Evolutionary conservation across 2,329 filamentous ascomycete genomes (phyloP).

Genomic region (Hyphodiscus sp.): DNA sequence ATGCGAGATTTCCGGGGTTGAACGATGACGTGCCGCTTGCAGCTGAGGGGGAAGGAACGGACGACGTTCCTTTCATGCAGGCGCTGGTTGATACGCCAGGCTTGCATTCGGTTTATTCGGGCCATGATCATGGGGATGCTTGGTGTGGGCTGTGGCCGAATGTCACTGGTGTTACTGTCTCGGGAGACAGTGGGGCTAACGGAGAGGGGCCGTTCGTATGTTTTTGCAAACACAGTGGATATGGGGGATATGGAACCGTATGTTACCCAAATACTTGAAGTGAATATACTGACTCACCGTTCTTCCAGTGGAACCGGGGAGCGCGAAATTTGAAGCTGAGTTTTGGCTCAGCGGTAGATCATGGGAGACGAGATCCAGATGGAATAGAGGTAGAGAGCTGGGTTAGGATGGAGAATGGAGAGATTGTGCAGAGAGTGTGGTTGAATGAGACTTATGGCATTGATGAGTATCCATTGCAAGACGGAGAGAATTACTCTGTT

Average conservation of each 20-base stretch:
- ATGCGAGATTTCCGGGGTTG: conserved; percentile 38
- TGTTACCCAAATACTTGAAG: too few species aligned
- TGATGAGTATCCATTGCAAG: conserved; percentile 43
- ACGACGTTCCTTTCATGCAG: conserved; percentile 58
- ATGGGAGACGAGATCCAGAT: conserved; percentile 28
- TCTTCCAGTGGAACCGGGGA: conserved; percentile 47
- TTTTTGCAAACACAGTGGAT: conserved; percentile 60
- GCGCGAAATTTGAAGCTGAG: conserved; percentile 48
- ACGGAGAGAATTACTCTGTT: background rate
- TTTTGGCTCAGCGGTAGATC: conserved; percentile 24
- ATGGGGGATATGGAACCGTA: conserved; percentile 57
- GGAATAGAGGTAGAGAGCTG: conserved; percentile 47
- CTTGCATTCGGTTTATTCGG: conserved; percentile 53
- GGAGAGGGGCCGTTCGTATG: conserved; percentile 44
- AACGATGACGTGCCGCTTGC: conserved; percentile 37
- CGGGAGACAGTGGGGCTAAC: background rate
- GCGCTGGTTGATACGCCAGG: conserved; percentile 49
- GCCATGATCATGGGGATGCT: conserved; percentile 59
- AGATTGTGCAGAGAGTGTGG: conserved; percentile 42
- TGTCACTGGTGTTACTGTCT: conserved; percentile 31
- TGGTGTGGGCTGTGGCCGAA: conserved; percentile 48
- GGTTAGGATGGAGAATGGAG: conserved; percentile 53
- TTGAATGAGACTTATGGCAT: conserved; percentile 54
- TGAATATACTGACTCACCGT: too few species aligned
- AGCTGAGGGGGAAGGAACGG: conserved; percentile 21